Percentiles rank a stretch among this genome's conserved stretches.
Evolutionary conservation across 2,329 filamentous ascomycete genomes (phyloP).

Genomic region (Scedosporium aurantiacum): DNA sequence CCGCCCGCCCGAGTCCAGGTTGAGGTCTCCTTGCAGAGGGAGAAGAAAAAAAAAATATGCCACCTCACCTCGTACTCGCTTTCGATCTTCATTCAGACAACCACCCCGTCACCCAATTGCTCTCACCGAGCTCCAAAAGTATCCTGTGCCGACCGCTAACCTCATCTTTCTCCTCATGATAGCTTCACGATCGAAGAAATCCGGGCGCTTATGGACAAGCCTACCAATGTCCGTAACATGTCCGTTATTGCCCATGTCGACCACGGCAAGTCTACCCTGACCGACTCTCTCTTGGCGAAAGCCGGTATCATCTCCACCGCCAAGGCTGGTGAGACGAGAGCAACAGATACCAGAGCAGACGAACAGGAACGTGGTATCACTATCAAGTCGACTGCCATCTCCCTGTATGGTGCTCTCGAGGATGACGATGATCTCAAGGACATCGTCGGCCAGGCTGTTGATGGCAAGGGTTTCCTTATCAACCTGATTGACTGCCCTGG

Average conservation of each 20-base stretch:
- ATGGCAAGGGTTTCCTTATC: slow-evolving; percentile 97
- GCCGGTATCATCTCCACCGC: slow-evolving; percentile 98
- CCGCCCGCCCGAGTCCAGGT: no score
- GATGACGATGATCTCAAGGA: slow-evolving; percentile 88
- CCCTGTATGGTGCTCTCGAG: slow-evolving; percentile 77
- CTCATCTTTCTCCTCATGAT: neutral
- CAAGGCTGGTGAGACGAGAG: slow-evolving; percentile 91
- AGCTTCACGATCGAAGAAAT: slow-evolving; percentile 99
- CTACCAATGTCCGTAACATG: slow-evolving; percentile 81
- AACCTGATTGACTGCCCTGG: slow-evolving; percentile 99
- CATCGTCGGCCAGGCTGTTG: slow-evolving; percentile 74
- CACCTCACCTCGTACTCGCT: slow-evolving; percentile 6
- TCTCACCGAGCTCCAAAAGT: neutral
- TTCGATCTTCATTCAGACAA: neutral
- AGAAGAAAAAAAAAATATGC: neutral
- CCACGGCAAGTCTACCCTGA: slow-evolving; percentile 99
- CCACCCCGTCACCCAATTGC: neutral
- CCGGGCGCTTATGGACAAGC: slow-evolving; percentile 67
- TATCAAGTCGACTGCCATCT: slow-evolving; percentile 99
- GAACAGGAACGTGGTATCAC: slow-evolving; percentile 99
- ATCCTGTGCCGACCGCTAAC: neutral
- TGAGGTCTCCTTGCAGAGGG: neutral
- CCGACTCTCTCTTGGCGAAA: slow-evolving; percentile 97
- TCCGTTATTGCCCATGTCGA: slow-evolving; percentile 99
- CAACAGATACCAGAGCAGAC: slow-evolving; percentile 92